These are phyloP conservation scores for Trametes maxima DNA, from an alignment of 768 basidiomycete genomes.

Conservation along the genomic window DNA sequence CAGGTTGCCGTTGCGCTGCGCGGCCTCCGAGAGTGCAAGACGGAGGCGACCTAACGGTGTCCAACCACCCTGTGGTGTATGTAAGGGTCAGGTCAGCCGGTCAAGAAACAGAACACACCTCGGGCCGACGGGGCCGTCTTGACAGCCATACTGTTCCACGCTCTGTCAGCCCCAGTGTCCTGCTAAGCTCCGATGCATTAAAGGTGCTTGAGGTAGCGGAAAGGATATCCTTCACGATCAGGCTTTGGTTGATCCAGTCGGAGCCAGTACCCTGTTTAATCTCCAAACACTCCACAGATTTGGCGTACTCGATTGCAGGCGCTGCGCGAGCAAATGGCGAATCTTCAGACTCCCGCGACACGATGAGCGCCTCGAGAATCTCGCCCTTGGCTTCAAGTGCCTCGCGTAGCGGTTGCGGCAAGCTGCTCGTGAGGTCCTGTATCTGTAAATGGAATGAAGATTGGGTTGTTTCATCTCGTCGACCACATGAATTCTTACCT, in stretches of 20 bases:
- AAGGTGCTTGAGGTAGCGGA: neutral
- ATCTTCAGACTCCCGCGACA: neutral
- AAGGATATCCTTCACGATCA: neutral
- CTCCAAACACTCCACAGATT: constrained; percentile 8
- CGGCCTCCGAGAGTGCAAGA: constrained; percentile 64
- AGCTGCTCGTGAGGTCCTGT: constrained; percentile 23
- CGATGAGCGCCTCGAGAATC: constrained; percentile 27
- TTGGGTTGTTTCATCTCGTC: neutral
- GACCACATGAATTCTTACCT: constrained; percentile 50
- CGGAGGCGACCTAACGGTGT: constrained; percentile 77
- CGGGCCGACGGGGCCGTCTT: constrained; percentile 50
- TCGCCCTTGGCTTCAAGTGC: constrained; percentile 17
- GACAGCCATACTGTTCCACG: constrained; percentile 51
- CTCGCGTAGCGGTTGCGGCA: constrained; percentile 19
- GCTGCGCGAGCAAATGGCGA: constrained; percentile 4
- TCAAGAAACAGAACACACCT: constrained; percentile 41
- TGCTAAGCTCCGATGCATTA: constrained; percentile 6
- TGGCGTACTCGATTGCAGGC: neutral
- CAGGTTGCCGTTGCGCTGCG: constrained; percentile 63
- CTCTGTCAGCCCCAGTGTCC: constrained; percentile 44
- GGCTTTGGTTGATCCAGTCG: constrained; percentile 10
- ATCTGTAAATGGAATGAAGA: constrained; percentile 23
- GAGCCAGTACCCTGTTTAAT: neutral
- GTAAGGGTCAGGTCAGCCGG: neutral
- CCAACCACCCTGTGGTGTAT: constrained; percentile 70